A percentile compares a stretch with the other conserved stretches of the same genome.
phyloP scores from a whole-genome alignment of 2,329 filamentous ascomycete genomes.

The Ophiostoma perfectum region DNA sequence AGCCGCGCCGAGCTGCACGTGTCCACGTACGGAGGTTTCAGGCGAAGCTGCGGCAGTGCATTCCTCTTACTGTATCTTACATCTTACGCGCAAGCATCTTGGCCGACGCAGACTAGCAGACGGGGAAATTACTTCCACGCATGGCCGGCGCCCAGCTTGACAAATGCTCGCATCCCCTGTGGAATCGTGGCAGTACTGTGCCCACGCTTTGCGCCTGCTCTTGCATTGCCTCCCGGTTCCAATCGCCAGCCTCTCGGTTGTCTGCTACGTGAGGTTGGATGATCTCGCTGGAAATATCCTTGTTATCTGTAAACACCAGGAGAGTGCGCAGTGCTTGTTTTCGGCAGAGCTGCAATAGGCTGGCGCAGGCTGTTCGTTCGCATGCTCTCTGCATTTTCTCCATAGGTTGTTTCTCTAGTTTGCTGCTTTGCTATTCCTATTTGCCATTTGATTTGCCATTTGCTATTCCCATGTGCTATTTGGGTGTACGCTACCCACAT shows the following conservation, averaged over 20 bases:
- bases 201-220: neutral
- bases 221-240: neutral
- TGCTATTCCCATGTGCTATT: neutral
- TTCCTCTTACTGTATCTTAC: neutral
- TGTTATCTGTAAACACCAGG: neutral
- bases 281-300: neutral
- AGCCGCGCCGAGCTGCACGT: neutral
- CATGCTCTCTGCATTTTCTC: neutral
- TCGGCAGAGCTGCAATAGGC: slow-evolving; percentile 7
- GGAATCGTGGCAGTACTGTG: no score
- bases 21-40: neutral
- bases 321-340: slow-evolving; percentile 4
- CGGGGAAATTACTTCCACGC: no score
- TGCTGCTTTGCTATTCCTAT: neutral
- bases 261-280: neutral
- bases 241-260: neutral
- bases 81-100: no score
- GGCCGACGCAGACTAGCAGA: no score
- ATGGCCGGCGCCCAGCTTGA: no score
- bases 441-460: neutral
- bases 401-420: neutral
- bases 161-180: no score
- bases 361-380: neutral
- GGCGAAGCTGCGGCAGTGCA: no score
- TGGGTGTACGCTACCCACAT: neutral